Evolutionary conservation across 2,329 filamentous ascomycete genomes (phyloP).

Genomic region (Venturia asperata): DNA sequence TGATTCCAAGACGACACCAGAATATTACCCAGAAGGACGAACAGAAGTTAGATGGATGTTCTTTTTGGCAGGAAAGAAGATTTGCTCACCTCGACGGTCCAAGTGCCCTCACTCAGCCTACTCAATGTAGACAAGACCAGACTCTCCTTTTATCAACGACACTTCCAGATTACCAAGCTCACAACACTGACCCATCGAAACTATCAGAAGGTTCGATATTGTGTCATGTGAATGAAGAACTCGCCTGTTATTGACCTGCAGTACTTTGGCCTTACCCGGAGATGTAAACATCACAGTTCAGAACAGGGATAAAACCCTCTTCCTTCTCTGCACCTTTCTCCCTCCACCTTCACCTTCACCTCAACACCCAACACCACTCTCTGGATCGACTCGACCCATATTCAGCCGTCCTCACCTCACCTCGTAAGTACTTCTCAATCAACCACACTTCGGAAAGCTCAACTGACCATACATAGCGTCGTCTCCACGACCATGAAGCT

Average conservation of each 20-base stretch:
- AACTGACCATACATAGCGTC: neutral
- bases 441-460: neutral
- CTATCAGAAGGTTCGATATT: neutral
- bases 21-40: no score
- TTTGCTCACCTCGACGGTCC: neutral
- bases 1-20: no score
- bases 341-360: neutral
- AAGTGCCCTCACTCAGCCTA: neutral
- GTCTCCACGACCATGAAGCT: neutral
- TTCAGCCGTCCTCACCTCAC: neutral
- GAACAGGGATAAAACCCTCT: neutral
- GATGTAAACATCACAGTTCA: neutral
- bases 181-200: neutral
- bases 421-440: neutral
- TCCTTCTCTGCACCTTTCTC: neutral
- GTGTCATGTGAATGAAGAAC: neutral
- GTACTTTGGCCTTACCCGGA: neutral
- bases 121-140: neutral
- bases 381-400: neutral
- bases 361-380: neutral
- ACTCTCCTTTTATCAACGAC: neutral
- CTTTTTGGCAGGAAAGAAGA: no score
- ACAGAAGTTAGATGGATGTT: no score
- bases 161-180: neutral
- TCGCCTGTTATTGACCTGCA: neutral